These are phyloP conservation scores for Hortiboletus campestris DNA, from an alignment of 768 basidiomycete species.

Conservation along the genomic window DNA sequence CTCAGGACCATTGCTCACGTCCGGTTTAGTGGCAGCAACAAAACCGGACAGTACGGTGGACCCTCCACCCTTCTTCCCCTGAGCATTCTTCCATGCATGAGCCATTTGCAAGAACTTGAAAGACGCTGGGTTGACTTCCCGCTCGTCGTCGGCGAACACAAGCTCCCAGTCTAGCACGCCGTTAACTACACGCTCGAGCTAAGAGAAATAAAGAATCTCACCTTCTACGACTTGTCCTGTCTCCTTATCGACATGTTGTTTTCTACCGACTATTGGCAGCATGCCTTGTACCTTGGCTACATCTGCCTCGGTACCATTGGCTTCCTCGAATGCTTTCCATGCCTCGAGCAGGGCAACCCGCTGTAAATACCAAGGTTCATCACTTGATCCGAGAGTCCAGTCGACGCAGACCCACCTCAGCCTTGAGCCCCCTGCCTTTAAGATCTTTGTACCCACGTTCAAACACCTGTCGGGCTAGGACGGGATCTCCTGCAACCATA, in stretches of 20 bases:
- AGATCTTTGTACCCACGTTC: conserved; percentile 86
- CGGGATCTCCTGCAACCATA: conserved; percentile 69
- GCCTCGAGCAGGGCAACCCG: conserved; percentile 90
- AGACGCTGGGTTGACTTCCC: conserved; percentile 86
- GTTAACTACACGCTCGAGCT: not conserved
- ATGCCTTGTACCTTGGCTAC: conserved; percentile 82
- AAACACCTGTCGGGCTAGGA: conserved; percentile 74
- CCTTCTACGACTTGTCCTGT: conserved; percentile 88
- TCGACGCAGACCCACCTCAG: conserved; percentile 59
- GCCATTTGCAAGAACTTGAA: conserved; percentile 98
- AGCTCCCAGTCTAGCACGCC: conserved; percentile 81
- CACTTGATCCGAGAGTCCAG: not conserved
- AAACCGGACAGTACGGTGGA: conserved; percentile 46
- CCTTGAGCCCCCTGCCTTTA: conserved; percentile 76
- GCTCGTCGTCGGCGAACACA: conserved; percentile 94
- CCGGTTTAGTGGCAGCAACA: conserved; percentile 36
- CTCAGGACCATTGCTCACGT: conserved; percentile 4
- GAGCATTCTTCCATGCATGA: conserved; percentile 78
- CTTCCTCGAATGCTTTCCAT: conserved; percentile 93
- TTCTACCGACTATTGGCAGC: conserved; percentile 91
- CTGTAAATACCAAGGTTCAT: conserved; percentile 37
- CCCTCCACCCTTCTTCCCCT: conserved; percentile 41
- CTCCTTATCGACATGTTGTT: conserved; percentile 78
- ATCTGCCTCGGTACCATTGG: conserved; percentile 69
- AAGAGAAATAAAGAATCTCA: conserved; percentile 31